Base-by-base conservation (phyloP, 805 yeast species). In the Torulaspora delbrueckii region DNA sequence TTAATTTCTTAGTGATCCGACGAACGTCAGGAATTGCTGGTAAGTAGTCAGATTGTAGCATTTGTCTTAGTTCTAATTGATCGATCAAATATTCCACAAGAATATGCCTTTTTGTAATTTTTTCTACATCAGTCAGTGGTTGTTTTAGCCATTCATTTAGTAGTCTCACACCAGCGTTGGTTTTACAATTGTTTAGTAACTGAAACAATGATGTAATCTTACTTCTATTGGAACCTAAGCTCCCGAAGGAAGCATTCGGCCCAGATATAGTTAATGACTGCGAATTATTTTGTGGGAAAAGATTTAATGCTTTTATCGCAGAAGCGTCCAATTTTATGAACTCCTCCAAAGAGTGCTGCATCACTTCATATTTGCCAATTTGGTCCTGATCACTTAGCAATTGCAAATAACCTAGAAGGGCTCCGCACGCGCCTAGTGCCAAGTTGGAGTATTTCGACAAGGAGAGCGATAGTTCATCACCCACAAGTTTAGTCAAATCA, bases 81-180 rank as follows among this genome's bases (percentile, higher is more conserved):
- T 82, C 77, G n/a, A 86, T 72, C 52, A 93, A 67, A 47, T 77
- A 74, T 23, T 79, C 84, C n/a, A 91, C 96, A 40, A 93, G 68
- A 6, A 70, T 63, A 53, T 86, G 96, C 41, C 99, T 75, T 36
- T 79, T 72, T 32, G 68, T 63, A 32, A 93, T 89, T 41, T 73
- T 79, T 0, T 55, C 59, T 8, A 75, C 59, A 53, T 80, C 79
- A 43, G 95, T 82, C 40, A 93, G 73, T 0, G 99, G 99, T 66
- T 93, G 99, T 60, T 91, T 93, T 50, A 93, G 73, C 99, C 99
- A 93, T 59, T 88, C 96, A 12, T 93, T 82, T 22, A 93, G 74
- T 41, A 90, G 67, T 52, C 98, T 75, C 1, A 91, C 72, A 6
- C 99, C 99, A n/a, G 93, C 88, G 2, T 80, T 75, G 3, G 95